These are phyloP conservation scores for Rhododendron williamsianum DNA, from an alignment of 148 eudicot genomes.

Conservation along the genomic window DNA sequence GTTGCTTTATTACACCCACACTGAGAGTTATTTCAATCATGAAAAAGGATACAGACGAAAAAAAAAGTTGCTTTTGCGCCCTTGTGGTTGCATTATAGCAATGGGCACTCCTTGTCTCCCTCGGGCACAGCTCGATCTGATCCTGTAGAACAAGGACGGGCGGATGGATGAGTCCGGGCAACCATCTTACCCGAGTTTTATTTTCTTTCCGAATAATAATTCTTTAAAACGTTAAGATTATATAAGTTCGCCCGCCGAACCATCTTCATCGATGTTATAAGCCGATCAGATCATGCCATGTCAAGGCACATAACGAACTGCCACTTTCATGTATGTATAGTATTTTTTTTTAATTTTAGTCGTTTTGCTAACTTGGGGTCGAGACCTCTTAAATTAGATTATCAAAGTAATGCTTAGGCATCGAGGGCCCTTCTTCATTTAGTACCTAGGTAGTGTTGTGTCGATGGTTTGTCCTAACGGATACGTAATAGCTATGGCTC, in stretches of 20 bases:
- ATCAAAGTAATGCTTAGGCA: not conserved
- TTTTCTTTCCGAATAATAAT: too few relatives aligned
- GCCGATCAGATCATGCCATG: not conserved
- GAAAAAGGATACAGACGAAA: slow-evolving; percentile 4
- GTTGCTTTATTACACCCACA: slow-evolving; percentile 14
- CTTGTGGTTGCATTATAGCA: slow-evolving; percentile 48
- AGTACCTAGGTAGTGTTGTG: too few relatives aligned
- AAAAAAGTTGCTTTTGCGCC: slow-evolving; percentile 30
- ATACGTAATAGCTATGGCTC: too few relatives aligned
- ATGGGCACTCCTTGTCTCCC: slow-evolving; percentile 47
- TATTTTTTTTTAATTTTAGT: too few relatives aligned
- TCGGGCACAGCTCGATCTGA: not conserved
- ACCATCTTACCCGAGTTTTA: too few relatives aligned
- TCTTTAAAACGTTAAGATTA: too few relatives aligned
- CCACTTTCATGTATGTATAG: not conserved
- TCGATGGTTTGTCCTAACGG: too few relatives aligned
- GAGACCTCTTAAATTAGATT: not conserved
- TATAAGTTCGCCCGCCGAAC: not conserved
- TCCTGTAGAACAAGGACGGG: not conserved
- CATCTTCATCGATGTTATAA: not conserved
- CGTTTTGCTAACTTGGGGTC: not conserved
- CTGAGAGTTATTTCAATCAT: not conserved
- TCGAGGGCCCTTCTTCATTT: too few relatives aligned
- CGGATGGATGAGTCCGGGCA: not conserved
- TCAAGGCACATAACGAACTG: not conserved